Percentiles rank a stretch among this genome's conserved stretches.
These are phyloP conservation scores for Russula griseocarnosa DNA, from an alignment of 768 basidiomycete genomes.

Conservation along the genomic window DNA sequence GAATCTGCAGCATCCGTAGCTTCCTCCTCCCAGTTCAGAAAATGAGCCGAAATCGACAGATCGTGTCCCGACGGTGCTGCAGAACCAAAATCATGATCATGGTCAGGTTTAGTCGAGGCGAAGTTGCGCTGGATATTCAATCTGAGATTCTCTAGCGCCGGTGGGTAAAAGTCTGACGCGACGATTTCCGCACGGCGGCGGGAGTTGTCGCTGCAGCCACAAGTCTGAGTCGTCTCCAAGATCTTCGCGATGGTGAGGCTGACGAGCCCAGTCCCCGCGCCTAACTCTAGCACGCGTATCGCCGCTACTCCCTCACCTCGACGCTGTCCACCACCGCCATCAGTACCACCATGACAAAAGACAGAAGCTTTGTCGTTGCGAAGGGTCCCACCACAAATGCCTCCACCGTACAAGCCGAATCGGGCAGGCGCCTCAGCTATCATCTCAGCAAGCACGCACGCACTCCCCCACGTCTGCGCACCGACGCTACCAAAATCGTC, in stretches of 20 bases:
- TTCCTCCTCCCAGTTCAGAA: conserved; percentile 42
- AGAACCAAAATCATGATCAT: not conserved
- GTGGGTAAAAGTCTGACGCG: conserved; percentile 49
- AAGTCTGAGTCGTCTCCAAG: conserved; percentile 18
- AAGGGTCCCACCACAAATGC: not conserved
- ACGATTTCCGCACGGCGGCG: conserved; percentile 32
- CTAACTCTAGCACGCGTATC: conserved; percentile 49
- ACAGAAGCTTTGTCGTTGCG: not conserved
- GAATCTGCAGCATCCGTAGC: conserved; percentile 7
- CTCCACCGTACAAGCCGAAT: conserved; percentile 43
- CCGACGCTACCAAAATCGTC: conserved; percentile 71
- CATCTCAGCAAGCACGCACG: conserved; percentile 74
- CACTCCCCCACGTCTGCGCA: conserved; percentile 86
- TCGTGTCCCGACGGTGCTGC: not conserved
- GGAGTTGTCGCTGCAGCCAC: no score
- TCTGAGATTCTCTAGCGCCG: conserved; percentile 46
- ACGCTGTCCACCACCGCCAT: not conserved
- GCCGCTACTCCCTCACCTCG: not conserved
- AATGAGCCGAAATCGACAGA: conserved; percentile 31
- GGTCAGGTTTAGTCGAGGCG: not conserved
- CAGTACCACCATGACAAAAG: not conserved
- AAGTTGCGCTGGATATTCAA: conserved; percentile 43
- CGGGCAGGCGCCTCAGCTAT: conserved; percentile 52
- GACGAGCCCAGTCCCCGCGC: conserved; percentile 56
- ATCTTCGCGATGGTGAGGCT: conserved; percentile 41